phyloP scores from a whole-genome alignment of 1,284 basidiomycete genomes.

The Naganishia liquefaciens region DNA sequence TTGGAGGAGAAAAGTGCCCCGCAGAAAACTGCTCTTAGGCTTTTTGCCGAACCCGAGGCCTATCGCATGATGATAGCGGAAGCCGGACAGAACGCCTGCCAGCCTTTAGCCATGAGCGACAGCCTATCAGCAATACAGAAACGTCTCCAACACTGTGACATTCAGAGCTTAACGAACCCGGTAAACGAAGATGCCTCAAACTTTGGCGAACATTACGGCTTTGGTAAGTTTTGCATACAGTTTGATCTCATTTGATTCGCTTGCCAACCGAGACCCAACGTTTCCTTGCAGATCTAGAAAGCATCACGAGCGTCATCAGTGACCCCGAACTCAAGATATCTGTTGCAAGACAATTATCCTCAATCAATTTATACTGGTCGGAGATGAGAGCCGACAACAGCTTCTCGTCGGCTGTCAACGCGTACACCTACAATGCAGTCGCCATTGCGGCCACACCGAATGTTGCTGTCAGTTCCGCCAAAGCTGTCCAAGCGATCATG shows the following conservation, averaged over 20 bases:
- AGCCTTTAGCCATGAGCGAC: slow-evolving; percentile 22
- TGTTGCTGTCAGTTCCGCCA: slow-evolving; percentile 9
- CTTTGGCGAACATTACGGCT: slow-evolving; percentile 21
- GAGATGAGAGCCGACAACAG: slow-evolving; percentile 27
- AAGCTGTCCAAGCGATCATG: slow-evolving; percentile 18
- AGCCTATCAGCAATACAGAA: slow-evolving; percentile 7
- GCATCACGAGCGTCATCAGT: slow-evolving; percentile 4
- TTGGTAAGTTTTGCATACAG: slow-evolving; percentile 2
- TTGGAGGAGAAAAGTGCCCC: background rate
- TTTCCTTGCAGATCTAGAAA: slow-evolving; percentile 4
- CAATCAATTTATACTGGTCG: slow-evolving; percentile 24
- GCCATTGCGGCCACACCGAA: slow-evolving; percentile 5
- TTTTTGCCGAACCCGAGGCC: slow-evolving; percentile 7
- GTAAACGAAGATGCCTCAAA: slow-evolving; percentile 6
- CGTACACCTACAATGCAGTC: slow-evolving; percentile 17
- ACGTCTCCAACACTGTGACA: slow-evolving; percentile 12
- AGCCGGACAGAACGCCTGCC: slow-evolving; percentile 29
- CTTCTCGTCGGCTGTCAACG: slow-evolving; percentile 13
- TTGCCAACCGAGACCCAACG: background rate
- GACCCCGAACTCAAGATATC: slow-evolving; percentile 2
- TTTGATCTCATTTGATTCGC: background rate
- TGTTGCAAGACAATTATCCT: slow-evolving; percentile 5
- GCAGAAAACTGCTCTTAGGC: slow-evolving; percentile 6
- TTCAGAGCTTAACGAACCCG: slow-evolving; percentile 24
- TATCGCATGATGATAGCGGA: slow-evolving; percentile 13